These are phyloP conservation scores for Gypsophila paniculata DNA, from an alignment of 179 eudicot species.

Conservation along the genomic window DNA sequence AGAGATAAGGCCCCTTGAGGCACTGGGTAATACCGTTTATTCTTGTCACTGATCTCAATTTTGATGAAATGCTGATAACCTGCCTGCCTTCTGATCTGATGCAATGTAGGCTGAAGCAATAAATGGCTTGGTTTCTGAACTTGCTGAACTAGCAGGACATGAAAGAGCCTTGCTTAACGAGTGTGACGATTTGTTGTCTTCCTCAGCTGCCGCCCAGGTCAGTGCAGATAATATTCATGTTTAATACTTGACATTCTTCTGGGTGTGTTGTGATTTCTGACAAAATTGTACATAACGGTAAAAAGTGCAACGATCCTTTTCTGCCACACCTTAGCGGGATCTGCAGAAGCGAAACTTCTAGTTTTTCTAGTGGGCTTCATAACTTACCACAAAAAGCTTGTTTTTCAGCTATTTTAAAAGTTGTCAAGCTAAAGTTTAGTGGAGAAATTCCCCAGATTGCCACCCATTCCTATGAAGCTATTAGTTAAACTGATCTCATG, in stretches of 20 bases:
- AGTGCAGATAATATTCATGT: conserved; percentile 7
- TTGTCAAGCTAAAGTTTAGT: too few species aligned
- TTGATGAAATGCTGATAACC: conserved; percentile 23
- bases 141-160: conserved; percentile 64
- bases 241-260: background rate
- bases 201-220: conserved; percentile 76
- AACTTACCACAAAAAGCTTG: too few species aligned
- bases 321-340: too few species aligned
- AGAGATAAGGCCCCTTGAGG: too few species aligned
- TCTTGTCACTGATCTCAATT: too few species aligned
- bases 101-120: conserved; percentile 60
- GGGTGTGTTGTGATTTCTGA: background rate
- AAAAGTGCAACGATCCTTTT: background rate
- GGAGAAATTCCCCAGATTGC: too few species aligned
- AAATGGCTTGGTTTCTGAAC: conserved; percentile 64
- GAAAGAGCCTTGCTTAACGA: conserved; percentile 80
- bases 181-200: conserved; percentile 64
- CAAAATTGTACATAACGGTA: conserved; percentile 8
- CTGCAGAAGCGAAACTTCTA: too few species aligned
- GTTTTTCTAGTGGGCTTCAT: too few species aligned
- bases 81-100: conserved; percentile 13
- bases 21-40: too few species aligned
- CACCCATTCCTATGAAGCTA: too few species aligned
- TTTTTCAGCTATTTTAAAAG: too few species aligned
- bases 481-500: too few species aligned